Evolutionary conservation across 768 basidiomycete species (phyloP).

Genomic region (Hypholoma sublateritium): DNA sequence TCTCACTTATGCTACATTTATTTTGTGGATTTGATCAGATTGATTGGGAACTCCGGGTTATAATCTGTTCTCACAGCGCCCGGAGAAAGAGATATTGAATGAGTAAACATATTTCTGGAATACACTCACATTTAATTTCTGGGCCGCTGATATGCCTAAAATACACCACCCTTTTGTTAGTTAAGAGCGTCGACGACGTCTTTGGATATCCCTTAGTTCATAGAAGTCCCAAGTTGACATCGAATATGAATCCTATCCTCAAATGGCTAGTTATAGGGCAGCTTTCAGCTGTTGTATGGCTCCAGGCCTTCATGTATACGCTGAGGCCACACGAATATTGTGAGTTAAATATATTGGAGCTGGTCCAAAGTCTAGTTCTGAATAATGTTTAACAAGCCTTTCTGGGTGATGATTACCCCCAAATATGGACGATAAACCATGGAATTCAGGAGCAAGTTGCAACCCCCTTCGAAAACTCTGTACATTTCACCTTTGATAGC

Average conservation of each 20-base stretch:
- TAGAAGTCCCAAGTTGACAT: no score
- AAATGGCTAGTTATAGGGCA: not conserved
- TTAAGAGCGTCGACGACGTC: no score
- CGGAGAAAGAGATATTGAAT: no score
- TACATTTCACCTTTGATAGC: slow-evolving; percentile 24
- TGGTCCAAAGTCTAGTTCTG: not conserved
- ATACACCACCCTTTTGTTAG: no score
- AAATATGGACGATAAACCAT: slow-evolving; percentile 1
- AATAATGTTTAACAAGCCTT: not conserved
- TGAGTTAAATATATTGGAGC: not conserved
- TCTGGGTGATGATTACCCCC: slow-evolving; percentile 17
- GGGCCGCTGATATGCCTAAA: no score
- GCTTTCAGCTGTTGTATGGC: not conserved
- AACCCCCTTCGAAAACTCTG: slow-evolving; percentile 8
- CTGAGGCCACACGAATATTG: not conserved
- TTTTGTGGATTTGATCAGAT: no score
- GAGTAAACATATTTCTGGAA: no score
- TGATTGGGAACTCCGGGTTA: no score
- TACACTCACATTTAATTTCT: no score
- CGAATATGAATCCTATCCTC: not conserved
- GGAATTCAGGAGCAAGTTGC: not conserved
- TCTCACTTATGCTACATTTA: no score
- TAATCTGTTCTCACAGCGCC: no score
- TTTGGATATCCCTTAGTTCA: no score
- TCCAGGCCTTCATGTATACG: not conserved